Conservation (phyloP, 768 basidiomycete genomes). For the Mrakia frigida region DNA sequence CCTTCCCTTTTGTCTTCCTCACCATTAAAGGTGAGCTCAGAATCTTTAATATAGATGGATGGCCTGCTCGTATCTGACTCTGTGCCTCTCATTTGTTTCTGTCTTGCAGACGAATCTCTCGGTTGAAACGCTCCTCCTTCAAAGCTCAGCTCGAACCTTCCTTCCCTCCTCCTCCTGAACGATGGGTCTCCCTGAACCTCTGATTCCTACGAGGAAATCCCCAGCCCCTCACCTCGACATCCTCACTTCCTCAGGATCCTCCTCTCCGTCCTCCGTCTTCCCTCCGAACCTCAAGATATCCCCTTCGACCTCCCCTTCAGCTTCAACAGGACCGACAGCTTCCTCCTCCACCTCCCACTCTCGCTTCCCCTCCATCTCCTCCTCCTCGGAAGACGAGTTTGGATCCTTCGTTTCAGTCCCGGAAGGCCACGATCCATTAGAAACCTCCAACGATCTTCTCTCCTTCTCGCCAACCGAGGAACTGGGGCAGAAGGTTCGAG, state of each 20-base stretch:
- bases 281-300: neutral
- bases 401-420: conserved; percentile 14
- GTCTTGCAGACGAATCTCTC: neutral
- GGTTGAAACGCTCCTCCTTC: too few species aligned
- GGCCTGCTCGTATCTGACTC: too few species aligned
- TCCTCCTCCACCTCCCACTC: neutral
- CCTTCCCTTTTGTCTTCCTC: too few species aligned
- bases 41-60: too few species aligned
- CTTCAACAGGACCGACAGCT: neutral
- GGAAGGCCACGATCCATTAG: conserved; percentile 3
- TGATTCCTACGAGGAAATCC: conserved; percentile 4
- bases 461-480: conserved; percentile 9
- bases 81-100: neutral
- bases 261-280: neutral
- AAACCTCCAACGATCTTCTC: neutral
- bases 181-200: conserved; percentile 12
- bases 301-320: neutral
- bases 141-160: neutral
- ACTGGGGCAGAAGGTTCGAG: neutral
- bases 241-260: neutral
- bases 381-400: conserved; percentile 14
- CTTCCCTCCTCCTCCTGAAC: neutral
- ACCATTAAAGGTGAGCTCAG: too few species aligned
- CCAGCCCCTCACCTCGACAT: neutral
- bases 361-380: conserved; percentile 7